phyloP scores from a whole-genome alignment of 306 rosid species.

The Arachis hypogaea region DNA sequence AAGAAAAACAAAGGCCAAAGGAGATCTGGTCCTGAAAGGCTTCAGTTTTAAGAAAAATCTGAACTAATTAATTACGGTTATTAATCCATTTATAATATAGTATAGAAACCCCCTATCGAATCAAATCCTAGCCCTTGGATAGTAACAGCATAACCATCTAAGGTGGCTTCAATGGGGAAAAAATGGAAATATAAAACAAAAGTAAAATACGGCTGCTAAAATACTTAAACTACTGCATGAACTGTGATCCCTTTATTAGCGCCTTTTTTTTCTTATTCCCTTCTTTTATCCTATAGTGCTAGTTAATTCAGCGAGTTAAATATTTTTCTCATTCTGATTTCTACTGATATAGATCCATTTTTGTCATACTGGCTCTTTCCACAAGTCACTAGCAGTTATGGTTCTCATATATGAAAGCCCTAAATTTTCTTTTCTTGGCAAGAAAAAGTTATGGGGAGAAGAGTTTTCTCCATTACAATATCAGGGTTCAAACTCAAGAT shows the following conservation, averaged over 20 bases:
- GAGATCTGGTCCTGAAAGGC: slow-evolving; percentile 5
- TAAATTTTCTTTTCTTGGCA: not conserved
- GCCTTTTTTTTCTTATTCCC: not conserved
- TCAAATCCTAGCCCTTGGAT: slow-evolving; percentile 8
- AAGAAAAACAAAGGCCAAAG: not conserved
- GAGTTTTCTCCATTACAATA: not conserved
- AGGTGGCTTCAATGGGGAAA: slow-evolving; percentile 4
- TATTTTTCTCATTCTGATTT: not conserved
- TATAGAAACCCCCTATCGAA: not conserved
- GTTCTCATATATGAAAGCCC: not conserved
- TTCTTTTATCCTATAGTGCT: not conserved
- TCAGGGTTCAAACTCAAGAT: not conserved
- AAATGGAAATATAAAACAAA: not conserved
- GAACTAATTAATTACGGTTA: slow-evolving; percentile 6
- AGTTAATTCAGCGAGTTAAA: slow-evolving; percentile 2
- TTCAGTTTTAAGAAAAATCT: not conserved
- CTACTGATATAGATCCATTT: not conserved
- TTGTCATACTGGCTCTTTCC: slow-evolving; percentile 1
- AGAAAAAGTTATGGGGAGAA: not conserved
- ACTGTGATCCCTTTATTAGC: not conserved
- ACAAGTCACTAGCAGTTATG: slow-evolving; percentile 1
- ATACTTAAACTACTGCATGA: not conserved
- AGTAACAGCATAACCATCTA: not conserved
- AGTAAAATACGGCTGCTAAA: not conserved
- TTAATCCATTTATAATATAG: not conserved